These are phyloP conservation scores for Berkeleyomyces rouxiae DNA, from an alignment of 2,329 filamentous ascomycete species.

Conservation along the genomic window DNA sequence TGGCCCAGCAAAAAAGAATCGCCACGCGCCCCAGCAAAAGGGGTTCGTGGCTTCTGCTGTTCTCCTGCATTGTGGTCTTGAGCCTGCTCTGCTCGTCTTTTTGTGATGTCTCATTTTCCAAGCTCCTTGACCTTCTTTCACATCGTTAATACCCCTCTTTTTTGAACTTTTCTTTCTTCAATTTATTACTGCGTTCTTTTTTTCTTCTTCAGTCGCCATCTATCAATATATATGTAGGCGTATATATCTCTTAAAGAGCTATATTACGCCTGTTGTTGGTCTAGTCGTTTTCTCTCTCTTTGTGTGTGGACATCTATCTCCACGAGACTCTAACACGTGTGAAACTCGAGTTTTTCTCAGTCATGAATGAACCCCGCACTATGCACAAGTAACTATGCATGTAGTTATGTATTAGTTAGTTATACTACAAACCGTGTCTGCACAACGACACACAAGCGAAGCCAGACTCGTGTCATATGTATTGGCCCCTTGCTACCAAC, in stretches of 20 bases:
- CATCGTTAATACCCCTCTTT: constrained; percentile 8
- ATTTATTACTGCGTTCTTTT: neutral
- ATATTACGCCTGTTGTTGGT: neutral
- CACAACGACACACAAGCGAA: neutral
- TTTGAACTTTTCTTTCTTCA: neutral
- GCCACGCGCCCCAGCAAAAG: neutral
- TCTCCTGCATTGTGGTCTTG: neutral
- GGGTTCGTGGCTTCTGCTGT: neutral
- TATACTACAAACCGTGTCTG: neutral
- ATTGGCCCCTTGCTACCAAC: neutral
- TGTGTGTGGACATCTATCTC: neutral
- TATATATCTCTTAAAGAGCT: neutral
- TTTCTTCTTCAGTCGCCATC: neutral
- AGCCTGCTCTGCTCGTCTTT: neutral
- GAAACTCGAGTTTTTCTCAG: neutral
- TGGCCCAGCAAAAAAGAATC: neutral
- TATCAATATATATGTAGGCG: neutral
- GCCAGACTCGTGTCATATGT: neutral
- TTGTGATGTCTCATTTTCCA: neutral
- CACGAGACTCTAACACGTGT: neutral
- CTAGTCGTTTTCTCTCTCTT: neutral
- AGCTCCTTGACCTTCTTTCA: constrained; percentile 1
- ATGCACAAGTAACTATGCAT: too few relatives aligned
- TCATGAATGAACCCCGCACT: neutral
- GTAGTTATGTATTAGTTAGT: too few relatives aligned